Conservation (phyloP, 768 basidiomycete genomes). For the Lentinula raphanica region DNA sequence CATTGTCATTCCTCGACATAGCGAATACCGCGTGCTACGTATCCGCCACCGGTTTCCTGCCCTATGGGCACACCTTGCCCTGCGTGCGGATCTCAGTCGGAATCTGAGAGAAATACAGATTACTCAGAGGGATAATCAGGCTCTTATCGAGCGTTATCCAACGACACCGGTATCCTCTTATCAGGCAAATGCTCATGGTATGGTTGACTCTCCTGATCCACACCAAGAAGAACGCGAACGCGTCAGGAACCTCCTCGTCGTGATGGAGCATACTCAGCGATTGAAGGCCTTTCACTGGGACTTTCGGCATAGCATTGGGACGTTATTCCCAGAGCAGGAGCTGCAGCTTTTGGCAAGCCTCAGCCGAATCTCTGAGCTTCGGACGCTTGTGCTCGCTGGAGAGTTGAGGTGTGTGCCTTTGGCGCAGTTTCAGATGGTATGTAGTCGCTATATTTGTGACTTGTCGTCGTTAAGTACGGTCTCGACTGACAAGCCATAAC, state of each 20-base stretch:
- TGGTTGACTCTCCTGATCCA: conserved; percentile 8
- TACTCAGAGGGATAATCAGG: conserved; percentile 31
- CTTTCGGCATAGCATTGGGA: conserved; percentile 16
- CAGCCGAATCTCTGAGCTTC: conserved; percentile 32
- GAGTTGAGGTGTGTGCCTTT: background rate
- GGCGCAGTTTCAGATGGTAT: background rate
- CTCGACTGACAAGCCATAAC: background rate
- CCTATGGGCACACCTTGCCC: conserved; percentile 48
- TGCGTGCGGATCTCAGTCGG: conserved; percentile 41
- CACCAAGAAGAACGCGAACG: conserved; percentile 27
- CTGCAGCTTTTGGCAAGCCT: conserved; percentile 33
- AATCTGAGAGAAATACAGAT: conserved; percentile 44
- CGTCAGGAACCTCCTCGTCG: conserved; percentile 33
- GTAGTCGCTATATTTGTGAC: background rate
- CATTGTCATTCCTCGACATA: conserved; percentile 42
- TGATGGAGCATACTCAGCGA: conserved; percentile 36
- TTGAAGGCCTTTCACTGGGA: conserved; percentile 41
- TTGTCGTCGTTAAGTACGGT: too few species aligned
- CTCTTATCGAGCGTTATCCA: conserved; percentile 37
- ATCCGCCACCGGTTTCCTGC: conserved; percentile 33
- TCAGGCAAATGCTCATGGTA: conserved; percentile 3
- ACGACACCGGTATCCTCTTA: conserved; percentile 27
- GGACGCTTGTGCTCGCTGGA: conserved; percentile 33
- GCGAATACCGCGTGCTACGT: conserved; percentile 44
- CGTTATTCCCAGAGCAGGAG: conserved; percentile 29